Evolutionary conservation across 1,139 yeast genomes (phyloP), one percentile per base, ranked within the genome.

Genomic region (Nakaseomyces bracarensis): DNA sequence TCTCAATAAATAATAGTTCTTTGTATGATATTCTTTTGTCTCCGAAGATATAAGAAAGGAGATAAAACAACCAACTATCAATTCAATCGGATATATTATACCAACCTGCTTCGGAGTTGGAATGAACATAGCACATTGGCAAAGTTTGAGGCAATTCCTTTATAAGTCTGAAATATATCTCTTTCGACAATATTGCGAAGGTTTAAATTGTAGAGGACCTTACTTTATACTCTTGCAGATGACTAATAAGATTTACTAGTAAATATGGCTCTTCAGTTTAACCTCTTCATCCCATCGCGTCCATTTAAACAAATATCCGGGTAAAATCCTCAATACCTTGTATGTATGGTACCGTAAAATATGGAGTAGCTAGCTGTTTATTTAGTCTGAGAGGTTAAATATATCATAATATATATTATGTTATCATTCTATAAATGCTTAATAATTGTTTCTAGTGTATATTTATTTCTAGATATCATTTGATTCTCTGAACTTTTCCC

Each of bases 401-500:
- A n/a, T n/a, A n/a, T n/a, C n/a, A n/a, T n/a, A n/a, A n/a, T n/a
- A n/a, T n/a, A n/a, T n/a, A n/a, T n/a, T n/a, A n/a, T n/a, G n/a
- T n/a, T n/a, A n/a, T n/a, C n/a, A n/a, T 18, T 30, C 34, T 30
- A 30, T 30, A 30, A 30, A 30, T 27, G 10, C 14, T 27, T 27
- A 14, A 16, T 27, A 6, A 13, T 27, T 27, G 7, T 25, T 5
- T 4, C 18, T 10, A 9, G 4, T 31, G 3, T 3, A 9, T 31
- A 4, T 11, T 28, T 18, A 16, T 5, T 10, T 18, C 18, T 21
- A 58, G 42, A 75, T 60, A 25, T 69, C 68, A 53, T 80, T 80
- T 39, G 72, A 71, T 38, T 61, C 67, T 58, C 82, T 86, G 64
- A 89, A 91, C 21, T 64, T 67, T 51, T 89, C 98, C 98, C 98